Percentiles rank a stretch among this genome's conserved stretches.
These are phyloP conservation scores for Phytophthora pistaciae DNA, from an alignment of 352 stramenopile species.

Conservation along the genomic window DNA sequence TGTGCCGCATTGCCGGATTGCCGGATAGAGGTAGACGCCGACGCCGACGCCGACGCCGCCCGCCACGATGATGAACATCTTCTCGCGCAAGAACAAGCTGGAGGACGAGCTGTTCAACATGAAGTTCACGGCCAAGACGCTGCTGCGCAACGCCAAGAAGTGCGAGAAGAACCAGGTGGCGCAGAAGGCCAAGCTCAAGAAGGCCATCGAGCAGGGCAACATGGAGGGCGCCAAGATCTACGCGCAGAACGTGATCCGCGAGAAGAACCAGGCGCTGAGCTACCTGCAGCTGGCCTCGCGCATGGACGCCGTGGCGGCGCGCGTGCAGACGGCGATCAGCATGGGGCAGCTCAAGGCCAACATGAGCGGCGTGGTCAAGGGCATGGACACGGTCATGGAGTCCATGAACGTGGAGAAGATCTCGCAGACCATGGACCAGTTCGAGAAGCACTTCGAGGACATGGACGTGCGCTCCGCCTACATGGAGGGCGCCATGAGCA, in stretches of 20 bases:
- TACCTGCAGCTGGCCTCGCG: constrained; percentile 95
- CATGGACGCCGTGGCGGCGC: constrained; percentile 96
- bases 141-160: constrained; percentile 95
- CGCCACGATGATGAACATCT: constrained; percentile 76
- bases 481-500: constrained; percentile 98
- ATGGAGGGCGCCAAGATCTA: constrained; percentile 98
- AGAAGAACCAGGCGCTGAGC: constrained; percentile 93
- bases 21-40: neutral
- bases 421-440: constrained; percentile 97
- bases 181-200: constrained; percentile 97
- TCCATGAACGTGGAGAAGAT: constrained; percentile 99
- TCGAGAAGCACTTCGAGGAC: constrained; percentile 99
- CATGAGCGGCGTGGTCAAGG: constrained; percentile 97
- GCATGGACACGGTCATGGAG: constrained; percentile 97
- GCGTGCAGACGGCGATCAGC: constrained; percentile 97
- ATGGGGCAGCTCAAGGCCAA: constrained; percentile 95
- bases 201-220: constrained; percentile 96
- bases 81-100: constrained; percentile 86
- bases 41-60: neutral
- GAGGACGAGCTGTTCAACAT: constrained; percentile 93
- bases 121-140: constrained; percentile 91
- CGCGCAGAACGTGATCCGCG: constrained; percentile 91
- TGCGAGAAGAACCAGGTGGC: constrained; percentile 98
- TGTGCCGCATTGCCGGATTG: no score
- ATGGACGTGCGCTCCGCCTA: constrained; percentile 98